Percentiles rank a stretch among this genome's conserved stretches.
These are phyloP conservation scores for Tricholoma matsutake DNA, from an alignment of 768 basidiomycete species.

Conservation along the genomic window DNA sequence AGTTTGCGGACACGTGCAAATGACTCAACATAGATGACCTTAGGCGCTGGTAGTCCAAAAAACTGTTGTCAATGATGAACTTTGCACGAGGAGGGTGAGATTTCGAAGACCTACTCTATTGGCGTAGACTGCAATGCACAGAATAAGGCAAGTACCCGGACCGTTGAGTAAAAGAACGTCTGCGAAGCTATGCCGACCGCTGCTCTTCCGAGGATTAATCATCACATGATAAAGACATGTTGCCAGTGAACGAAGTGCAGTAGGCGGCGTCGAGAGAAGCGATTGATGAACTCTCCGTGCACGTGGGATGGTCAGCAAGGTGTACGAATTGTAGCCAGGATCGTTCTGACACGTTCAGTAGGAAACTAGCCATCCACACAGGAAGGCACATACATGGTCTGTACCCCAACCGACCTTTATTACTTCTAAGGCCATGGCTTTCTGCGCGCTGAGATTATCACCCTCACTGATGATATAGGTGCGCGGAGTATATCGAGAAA, in stretches of 20 bases:
- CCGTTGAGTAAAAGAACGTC: conserved; percentile 90
- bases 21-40: conserved; percentile 86
- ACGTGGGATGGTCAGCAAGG: conserved; percentile 71
- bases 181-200: conserved; percentile 37
- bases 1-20: conserved; percentile 84
- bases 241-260: conserved; percentile 59
- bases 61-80: conserved; percentile 47
- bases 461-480: conserved; percentile 82
- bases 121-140: conserved; percentile 68
- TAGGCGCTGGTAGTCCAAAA: conserved; percentile 67
- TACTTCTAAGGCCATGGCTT: conserved; percentile 64
- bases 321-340: conserved; percentile 30
- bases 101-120: conserved; percentile 56
- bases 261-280: conserved; percentile 63
- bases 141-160: conserved; percentile 87
- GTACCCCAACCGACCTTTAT: conserved; percentile 26
- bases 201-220: conserved; percentile 44
- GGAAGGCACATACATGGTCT: not conserved
- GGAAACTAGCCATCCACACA: not conserved
- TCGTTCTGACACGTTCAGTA: conserved; percentile 7
- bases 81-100: not conserved
- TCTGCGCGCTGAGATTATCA: conserved; percentile 72
- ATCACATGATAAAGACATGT: conserved; percentile 61
- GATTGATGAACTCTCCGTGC: conserved; percentile 87
- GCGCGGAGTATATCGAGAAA: conserved; percentile 69